A percentile compares a stretch with the other conserved stretches of the same genome.
These are phyloP conservation scores for Aristolochia fimbriata DNA, from an alignment of 164 flowering plant species.

Conservation along the genomic window DNA sequence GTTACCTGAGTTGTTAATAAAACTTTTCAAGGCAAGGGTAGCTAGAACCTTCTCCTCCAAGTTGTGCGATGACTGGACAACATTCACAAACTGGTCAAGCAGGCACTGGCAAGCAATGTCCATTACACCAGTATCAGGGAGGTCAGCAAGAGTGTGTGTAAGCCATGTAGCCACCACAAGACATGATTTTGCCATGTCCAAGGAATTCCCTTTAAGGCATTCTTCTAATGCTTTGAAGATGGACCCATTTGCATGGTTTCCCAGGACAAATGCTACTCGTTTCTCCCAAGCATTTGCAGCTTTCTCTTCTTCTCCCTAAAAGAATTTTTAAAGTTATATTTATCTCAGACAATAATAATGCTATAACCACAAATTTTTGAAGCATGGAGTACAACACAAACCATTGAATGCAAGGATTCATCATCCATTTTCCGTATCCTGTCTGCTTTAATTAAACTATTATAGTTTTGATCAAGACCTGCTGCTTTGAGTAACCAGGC, in stretches of 20 bases:
- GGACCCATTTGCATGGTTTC: constrained; percentile 59
- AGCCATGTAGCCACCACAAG: constrained; percentile 66
- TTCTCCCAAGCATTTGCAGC: constrained; percentile 52
- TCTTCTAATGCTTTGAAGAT: constrained; percentile 21
- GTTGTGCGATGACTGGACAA: constrained; percentile 59
- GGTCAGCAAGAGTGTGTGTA: constrained; percentile 39
- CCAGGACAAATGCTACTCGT: constrained; percentile 58
- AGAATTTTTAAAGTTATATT: background rate
- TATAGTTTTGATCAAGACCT: constrained; percentile 52
- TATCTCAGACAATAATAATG: background rate
- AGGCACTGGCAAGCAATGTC: constrained; percentile 40
- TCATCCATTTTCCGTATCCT: constrained; percentile 19
- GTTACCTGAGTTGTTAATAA: constrained; percentile 46
- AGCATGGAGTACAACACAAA: constrained; percentile 11
- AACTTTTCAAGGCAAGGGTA: constrained; percentile 48
- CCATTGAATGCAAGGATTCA: constrained; percentile 37
- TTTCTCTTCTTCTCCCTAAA: constrained; percentile 55
- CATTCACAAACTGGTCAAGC: constrained; percentile 50
- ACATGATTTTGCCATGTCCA: constrained; percentile 55
- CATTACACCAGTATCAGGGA: constrained; percentile 56
- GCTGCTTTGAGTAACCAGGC: constrained; percentile 58
- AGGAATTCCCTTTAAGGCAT: constrained; percentile 53
- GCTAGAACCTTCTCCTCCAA: constrained; percentile 61
- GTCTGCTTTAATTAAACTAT: constrained; percentile 37
- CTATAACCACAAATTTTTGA: background rate